Conservation (phyloP, 106 monocot genomes). For the Hemerocallis citrina region DNA sequence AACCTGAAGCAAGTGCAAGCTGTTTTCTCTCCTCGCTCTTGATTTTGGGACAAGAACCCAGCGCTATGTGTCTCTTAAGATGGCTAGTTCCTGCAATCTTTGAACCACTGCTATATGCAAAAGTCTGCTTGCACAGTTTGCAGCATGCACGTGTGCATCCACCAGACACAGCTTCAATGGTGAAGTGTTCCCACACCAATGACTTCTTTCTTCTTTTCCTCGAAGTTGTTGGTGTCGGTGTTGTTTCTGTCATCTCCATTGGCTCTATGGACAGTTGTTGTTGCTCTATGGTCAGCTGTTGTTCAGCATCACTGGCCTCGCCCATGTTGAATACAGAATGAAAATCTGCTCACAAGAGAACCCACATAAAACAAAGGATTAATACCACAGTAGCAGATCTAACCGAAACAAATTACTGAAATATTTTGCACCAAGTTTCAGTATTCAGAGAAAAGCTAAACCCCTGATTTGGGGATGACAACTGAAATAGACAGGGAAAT, state of each 20-base stretch:
- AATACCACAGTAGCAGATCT: too few relatives aligned
- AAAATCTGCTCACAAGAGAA: too few relatives aligned
- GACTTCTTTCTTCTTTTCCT: slow-evolving; percentile 79
- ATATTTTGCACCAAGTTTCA: too few relatives aligned
- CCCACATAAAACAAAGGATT: too few relatives aligned
- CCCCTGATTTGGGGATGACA: too few relatives aligned
- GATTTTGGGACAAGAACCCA: slow-evolving; percentile 76
- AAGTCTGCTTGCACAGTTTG: slow-evolving; percentile 91
- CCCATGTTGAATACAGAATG: slow-evolving; percentile 22
- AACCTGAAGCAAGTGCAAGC: slow-evolving; percentile 41
- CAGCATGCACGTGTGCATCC: slow-evolving; percentile 75
- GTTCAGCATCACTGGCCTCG: slow-evolving; percentile 38
- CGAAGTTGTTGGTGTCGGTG: slow-evolving; percentile 20
- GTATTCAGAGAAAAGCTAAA: too few relatives aligned
- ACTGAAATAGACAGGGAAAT: too few relatives aligned
- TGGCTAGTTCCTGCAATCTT: slow-evolving; percentile 94
- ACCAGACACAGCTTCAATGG: slow-evolving; percentile 54
- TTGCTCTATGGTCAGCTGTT: slow-evolving; percentile 31
- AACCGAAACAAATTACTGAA: too few relatives aligned
- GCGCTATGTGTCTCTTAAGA: slow-evolving; percentile 80
- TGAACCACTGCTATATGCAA: slow-evolving; percentile 78
- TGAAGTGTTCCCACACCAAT: slow-evolving; percentile 87
- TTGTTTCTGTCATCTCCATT: background rate
- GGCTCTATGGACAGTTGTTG: slow-evolving; percentile 28
- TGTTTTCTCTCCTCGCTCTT: slow-evolving; percentile 45